These are phyloP conservation scores for Croton laevigatus DNA, from an alignment of 441 rosid genomes.

Conservation along the genomic window DNA sequence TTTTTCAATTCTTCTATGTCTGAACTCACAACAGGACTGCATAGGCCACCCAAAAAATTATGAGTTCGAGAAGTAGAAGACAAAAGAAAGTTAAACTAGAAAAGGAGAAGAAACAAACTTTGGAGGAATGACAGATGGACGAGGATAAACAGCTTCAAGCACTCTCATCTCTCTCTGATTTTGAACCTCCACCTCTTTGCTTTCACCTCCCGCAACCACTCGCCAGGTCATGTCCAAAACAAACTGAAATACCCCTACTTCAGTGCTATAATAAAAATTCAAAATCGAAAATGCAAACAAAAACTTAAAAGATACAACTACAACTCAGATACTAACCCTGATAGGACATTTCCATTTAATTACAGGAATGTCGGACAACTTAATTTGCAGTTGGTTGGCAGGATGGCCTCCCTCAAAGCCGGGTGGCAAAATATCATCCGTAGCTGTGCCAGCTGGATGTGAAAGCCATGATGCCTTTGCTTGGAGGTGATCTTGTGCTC, in stretches of 20 bases:
- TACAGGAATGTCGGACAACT: constrained; percentile 62
- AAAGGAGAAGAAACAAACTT: constrained; percentile 28
- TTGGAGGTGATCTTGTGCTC: constrained; percentile 90
- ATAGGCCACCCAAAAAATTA: constrained; percentile 21
- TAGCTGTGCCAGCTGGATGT: constrained; percentile 43
- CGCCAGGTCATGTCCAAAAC: constrained; percentile 37
- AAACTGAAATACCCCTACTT: constrained; percentile 43
- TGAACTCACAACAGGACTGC: constrained; percentile 63
- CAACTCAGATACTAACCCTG: constrained; percentile 44
- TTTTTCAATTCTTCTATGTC: constrained; percentile 40
- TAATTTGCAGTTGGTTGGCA: constrained; percentile 47
- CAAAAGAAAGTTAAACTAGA: constrained; percentile 12
- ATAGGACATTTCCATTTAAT: constrained; percentile 73
- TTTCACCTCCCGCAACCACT: constrained; percentile 60
- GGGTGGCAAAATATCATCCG: constrained; percentile 80
- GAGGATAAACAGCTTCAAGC: constrained; percentile 67
- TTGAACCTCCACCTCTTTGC: constrained; percentile 46
- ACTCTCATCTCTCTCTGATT: constrained; percentile 47
- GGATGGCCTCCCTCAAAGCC: constrained; percentile 80
- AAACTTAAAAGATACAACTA: background rate
- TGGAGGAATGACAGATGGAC: constrained; percentile 49
- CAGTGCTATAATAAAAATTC: constrained; percentile 20
- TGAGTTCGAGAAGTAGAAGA: constrained; percentile 19
- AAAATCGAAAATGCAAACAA: constrained; percentile 9
- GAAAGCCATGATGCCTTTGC: constrained; percentile 62